Conservation (phyloP, 176 grass and related monocot genomes). For the Puccinellia tenuiflora region DNA sequence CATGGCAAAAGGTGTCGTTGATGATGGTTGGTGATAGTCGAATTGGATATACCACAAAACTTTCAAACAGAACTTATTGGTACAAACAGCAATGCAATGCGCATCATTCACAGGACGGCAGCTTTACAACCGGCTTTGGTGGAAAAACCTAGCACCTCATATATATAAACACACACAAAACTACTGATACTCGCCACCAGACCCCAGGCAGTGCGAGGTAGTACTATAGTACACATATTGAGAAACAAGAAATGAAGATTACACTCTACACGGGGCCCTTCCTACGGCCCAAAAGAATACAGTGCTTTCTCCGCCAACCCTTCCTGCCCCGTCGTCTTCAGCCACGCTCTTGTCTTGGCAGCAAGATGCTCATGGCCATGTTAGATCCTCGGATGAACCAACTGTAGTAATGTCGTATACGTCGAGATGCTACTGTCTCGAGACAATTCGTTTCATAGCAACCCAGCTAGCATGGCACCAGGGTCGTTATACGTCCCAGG, state of each 20-base stretch:
- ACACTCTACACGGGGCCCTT: conserved; percentile 38
- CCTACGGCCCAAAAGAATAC: conserved; percentile 61
- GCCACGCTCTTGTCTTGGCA: conserved; percentile 11
- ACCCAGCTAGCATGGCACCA: conserved; percentile 81
- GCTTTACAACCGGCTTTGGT: conserved; percentile 63
- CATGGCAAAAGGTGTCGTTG: neutral
- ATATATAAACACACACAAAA: conserved; percentile 60
- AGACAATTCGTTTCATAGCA: conserved; percentile 49
- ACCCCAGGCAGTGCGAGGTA: conserved; percentile 20
- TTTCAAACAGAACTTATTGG: neutral
- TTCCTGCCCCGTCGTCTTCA: conserved; percentile 18
- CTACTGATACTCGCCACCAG: conserved; percentile 50
- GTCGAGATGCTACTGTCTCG: conserved; percentile 21
- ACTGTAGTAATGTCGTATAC: conserved; percentile 29
- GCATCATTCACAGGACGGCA: neutral
- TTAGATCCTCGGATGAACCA: conserved; percentile 41
- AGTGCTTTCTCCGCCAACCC: conserved; percentile 49
- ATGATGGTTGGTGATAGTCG: neutral
- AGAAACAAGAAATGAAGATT: conserved; percentile 37
- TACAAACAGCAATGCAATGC: neutral
- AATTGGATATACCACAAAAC: neutral
- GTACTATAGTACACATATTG: conserved; percentile 9
- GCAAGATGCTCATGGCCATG: conserved; percentile 41
- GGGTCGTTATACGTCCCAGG: conserved; percentile 69
- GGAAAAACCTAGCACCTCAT: conserved; percentile 32